Conservation (phyloP, 345 rosid species). For the Raphanus sativus region DNA sequence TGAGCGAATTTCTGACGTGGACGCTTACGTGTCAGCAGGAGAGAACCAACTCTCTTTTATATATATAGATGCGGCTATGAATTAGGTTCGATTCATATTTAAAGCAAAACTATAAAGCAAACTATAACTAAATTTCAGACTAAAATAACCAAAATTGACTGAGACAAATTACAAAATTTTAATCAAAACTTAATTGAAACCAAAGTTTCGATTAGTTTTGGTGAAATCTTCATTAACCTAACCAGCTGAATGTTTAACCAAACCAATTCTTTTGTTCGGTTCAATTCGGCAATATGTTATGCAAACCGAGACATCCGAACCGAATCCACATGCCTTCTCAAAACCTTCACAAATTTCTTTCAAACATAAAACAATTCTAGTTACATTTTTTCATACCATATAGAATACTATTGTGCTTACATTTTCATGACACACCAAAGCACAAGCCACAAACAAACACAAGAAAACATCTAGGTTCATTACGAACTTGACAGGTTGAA, state of each 20-base stretch:
- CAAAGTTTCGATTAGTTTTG: background rate
- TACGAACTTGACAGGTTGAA: background rate
- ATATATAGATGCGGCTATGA: no score
- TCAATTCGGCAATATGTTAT: no score
- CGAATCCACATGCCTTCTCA: background rate
- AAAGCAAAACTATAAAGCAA: background rate
- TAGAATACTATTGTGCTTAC: background rate
- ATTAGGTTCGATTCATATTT: background rate
- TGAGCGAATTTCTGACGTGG: no score
- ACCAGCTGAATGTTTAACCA: background rate
- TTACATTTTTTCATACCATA: slow-evolving; percentile 27
- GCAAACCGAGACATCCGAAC: background rate
- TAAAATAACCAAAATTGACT: no score
- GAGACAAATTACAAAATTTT: background rate
- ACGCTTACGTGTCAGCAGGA: no score
- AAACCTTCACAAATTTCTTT: background rate
- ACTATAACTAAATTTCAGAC: background rate
- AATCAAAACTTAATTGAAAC: no score
- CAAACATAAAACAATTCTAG: slow-evolving; percentile 6
- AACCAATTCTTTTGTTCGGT: background rate
- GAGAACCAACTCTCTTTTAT: no score
- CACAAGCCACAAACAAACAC: slow-evolving; percentile 21
- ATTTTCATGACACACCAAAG: slow-evolving; percentile 11
- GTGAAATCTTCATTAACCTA: background rate
- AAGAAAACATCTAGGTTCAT: background rate